A percentile compares a stretch with the other conserved stretches of the same genome.
These are phyloP conservation scores for Arabidopsis suecica DNA, from an alignment of 345 rosid species.

Conservation along the genomic window DNA sequence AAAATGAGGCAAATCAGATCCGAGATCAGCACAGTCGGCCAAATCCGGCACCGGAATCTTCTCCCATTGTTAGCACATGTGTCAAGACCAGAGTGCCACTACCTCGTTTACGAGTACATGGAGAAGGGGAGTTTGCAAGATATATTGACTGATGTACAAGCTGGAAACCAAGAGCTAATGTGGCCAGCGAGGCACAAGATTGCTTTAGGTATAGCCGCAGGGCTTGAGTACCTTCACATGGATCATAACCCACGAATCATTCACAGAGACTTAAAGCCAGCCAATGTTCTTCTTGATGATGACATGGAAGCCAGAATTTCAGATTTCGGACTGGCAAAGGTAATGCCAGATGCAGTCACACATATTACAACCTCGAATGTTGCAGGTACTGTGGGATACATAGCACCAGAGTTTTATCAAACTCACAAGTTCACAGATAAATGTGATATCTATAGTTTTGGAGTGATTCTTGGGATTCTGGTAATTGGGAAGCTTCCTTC, in stretches of 20 bases:
- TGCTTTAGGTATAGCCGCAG: slow-evolving; percentile 80
- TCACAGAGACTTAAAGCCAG: slow-evolving; percentile 93
- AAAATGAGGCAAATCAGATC: slow-evolving; percentile 85
- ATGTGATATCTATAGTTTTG: slow-evolving; percentile 89
- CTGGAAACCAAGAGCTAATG: slow-evolving; percentile 61
- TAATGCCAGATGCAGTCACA: slow-evolving; percentile 74
- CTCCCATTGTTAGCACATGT: slow-evolving; percentile 82
- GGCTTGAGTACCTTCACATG: slow-evolving; percentile 86
- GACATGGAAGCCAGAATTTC: slow-evolving; percentile 93
- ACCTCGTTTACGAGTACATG: slow-evolving; percentile 83
- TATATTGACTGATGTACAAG: slow-evolving; percentile 48
- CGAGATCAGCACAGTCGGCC: slow-evolving; percentile 82
- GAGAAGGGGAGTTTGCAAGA: slow-evolving; percentile 94
- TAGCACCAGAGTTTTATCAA: slow-evolving; percentile 87
- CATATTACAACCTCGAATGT: slow-evolving; percentile 66
- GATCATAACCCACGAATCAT: slow-evolving; percentile 71
- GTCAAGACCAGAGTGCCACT: slow-evolving; percentile 76
- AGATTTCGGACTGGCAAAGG: slow-evolving; percentile 86
- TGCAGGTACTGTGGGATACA: slow-evolving; percentile 92
- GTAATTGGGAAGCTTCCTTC: slow-evolving; percentile 88
- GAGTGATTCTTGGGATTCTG: slow-evolving; percentile 75
- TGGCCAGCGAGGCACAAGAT: slow-evolving; percentile 76
- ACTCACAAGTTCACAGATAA: slow-evolving; percentile 86
- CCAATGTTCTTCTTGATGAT: slow-evolving; percentile 83
- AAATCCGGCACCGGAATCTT: slow-evolving; percentile 82